phyloP scores from a whole-genome alignment of 2,329 filamentous ascomycete genomes.

The Coleophoma cylindrospora region DNA sequence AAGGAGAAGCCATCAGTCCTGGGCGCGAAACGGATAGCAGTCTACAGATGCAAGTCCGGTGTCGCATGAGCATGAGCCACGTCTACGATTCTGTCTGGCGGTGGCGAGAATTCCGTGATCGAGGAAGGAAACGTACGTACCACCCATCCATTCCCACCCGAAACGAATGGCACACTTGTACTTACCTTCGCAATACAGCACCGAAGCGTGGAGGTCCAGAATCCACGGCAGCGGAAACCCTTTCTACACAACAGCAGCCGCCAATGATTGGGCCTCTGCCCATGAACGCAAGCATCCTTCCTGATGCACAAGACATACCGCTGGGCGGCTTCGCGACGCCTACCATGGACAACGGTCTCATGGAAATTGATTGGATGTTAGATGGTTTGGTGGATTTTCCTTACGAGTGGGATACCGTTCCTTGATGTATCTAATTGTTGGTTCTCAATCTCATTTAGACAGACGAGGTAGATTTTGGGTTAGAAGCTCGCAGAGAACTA shows the following conservation, averaged over 20 bases:
- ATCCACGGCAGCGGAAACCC: too few relatives aligned
- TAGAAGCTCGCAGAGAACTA: too few relatives aligned
- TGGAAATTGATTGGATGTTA: slow-evolving; percentile 1
- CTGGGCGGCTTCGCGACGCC: not conserved
- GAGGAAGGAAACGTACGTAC: not conserved
- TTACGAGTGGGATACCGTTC: not conserved
- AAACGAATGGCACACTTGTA: too few relatives aligned
- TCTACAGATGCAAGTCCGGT: slow-evolving; percentile 59
- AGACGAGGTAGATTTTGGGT: too few relatives aligned
- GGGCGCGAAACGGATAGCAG: slow-evolving; percentile 29
- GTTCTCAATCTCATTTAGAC: too few relatives aligned
- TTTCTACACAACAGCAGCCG: too few relatives aligned
- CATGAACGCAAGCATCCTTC: not conserved
- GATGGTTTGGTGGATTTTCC: not conserved
- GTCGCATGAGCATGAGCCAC: slow-evolving; percentile 62
- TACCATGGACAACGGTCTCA: not conserved
- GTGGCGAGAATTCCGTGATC: slow-evolving; percentile 44
- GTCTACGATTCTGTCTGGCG: slow-evolving; percentile 65
- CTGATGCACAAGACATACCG: not conserved
- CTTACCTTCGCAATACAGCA: too few relatives aligned
- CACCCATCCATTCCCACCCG: too few relatives aligned
- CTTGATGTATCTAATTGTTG: too few relatives aligned
- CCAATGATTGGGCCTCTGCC: not conserved
- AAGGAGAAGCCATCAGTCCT: slow-evolving; percentile 11
- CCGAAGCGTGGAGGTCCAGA: too few relatives aligned